Percentiles rank a stretch among this genome's conserved stretches.
phyloP scores from a whole-genome alignment of 2,329 filamentous ascomycete species.

The Colletotrichum eleusines region DNA sequence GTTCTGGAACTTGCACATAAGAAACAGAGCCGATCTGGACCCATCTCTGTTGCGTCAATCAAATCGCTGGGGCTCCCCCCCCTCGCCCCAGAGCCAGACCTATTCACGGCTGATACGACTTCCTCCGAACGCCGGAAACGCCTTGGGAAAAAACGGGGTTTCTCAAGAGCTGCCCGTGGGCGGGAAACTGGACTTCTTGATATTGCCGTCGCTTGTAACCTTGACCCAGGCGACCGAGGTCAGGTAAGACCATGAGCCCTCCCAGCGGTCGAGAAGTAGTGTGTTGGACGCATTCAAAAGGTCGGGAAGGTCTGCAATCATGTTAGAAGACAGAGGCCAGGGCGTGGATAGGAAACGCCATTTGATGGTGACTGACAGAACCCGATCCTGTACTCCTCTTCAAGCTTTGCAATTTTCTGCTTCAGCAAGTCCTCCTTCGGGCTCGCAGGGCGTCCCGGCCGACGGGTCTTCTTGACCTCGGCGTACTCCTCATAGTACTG shows the following conservation, averaged over 20 bases:
- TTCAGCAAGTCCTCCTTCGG: conserved; percentile 82
- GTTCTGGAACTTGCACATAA: conserved; percentile 12
- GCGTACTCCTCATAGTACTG: conserved; percentile 79
- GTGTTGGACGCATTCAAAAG: conserved; percentile 76
- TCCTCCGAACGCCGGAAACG: conserved; percentile 37
- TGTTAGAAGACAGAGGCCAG: neutral
- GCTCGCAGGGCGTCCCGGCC: conserved; percentile 83
- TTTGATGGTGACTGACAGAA: conserved; percentile 71
- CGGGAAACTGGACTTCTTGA: conserved; percentile 82
- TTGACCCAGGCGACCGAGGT: conserved; percentile 82
- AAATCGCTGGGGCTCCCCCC: neutral
- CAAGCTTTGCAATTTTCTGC: conserved; percentile 76
- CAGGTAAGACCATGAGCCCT: conserved; percentile 85
- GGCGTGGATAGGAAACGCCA: neutral
- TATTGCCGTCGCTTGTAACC: conserved; percentile 73
- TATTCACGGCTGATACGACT: neutral
- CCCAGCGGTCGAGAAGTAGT: conserved; percentile 77
- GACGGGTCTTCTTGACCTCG: conserved; percentile 74
- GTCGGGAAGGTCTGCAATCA: conserved; percentile 70
- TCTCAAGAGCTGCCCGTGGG: conserved; percentile 59
- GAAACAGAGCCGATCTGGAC: conserved; percentile 20
- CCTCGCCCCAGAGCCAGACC: neutral
- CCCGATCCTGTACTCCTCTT: conserved; percentile 84
- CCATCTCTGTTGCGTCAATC: neutral
- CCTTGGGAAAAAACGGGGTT: neutral